Conservation (phyloP, 352 stramenopile genomes). For the Globisporangium splendens region DNA sequence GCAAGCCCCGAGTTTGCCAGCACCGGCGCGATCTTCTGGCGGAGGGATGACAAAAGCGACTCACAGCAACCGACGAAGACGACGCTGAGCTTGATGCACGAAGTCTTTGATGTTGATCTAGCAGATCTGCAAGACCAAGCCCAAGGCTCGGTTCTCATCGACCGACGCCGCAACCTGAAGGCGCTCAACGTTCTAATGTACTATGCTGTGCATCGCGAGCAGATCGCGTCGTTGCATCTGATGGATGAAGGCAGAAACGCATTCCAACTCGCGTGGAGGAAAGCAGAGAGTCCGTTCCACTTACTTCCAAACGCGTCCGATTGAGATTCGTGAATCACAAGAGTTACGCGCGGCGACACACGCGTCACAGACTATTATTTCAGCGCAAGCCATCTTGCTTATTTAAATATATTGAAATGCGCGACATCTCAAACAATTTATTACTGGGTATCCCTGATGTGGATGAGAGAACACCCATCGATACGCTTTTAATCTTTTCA, state of each 20-base stretch:
- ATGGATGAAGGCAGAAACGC: constrained; percentile 65
- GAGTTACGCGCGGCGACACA: too few species aligned
- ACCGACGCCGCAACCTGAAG: constrained; percentile 29
- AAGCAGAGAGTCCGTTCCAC: constrained; percentile 43
- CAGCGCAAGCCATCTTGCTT: too few species aligned
- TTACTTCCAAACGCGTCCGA: constrained; percentile 21
- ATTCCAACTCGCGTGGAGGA: constrained; percentile 65
- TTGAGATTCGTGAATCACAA: too few species aligned
- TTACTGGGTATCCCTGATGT: too few species aligned
- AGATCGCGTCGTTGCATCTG: constrained; percentile 40
- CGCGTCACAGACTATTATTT: too few species aligned
- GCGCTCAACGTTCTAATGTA: constrained; percentile 60
- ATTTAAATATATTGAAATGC: too few species aligned
- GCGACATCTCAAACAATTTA: too few species aligned
- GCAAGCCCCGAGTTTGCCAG: constrained; percentile 32
- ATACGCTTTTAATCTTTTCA: too few species aligned
- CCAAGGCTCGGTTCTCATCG: constrained; percentile 64
- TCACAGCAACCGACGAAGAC: constrained; percentile 23
- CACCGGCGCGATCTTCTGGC: constrained; percentile 66
- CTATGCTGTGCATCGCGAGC: constrained; percentile 30
- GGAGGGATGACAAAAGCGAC: constrained; percentile 39
- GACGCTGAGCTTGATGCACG: constrained; percentile 46
- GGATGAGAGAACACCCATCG: too few species aligned
- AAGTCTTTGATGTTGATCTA: constrained; percentile 37
- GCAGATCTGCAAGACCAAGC: constrained; percentile 71